phyloP scores from a whole-genome alignment of 306 rosid genomes.

The Pyrus communis region DNA sequence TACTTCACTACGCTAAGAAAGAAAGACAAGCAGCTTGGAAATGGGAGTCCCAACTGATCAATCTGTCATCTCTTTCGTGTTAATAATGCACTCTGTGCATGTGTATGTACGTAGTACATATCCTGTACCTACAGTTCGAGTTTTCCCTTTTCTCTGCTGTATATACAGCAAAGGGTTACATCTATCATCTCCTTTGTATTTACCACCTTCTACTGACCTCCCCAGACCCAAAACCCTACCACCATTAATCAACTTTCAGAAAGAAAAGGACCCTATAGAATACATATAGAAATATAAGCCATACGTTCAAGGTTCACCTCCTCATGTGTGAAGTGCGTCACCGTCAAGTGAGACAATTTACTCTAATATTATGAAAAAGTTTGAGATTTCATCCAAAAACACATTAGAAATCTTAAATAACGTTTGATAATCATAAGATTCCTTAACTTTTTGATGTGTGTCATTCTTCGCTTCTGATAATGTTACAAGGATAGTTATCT shows the following conservation, averaged over 20 bases:
- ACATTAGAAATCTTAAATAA: no score
- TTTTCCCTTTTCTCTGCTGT: neutral
- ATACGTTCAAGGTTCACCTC: neutral
- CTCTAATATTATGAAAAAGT: no score
- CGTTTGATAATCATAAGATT: no score
- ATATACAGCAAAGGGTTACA: no score
- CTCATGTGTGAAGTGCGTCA: no score
- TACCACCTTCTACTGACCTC: neutral
- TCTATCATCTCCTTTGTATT: neutral
- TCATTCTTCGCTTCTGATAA: no score
- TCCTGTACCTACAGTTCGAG: neutral
- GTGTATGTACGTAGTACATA: neutral
- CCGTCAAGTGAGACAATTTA: no score
- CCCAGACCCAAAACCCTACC: neutral
- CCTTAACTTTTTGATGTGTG: no score
- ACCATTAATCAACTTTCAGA: neutral
- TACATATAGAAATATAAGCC: neutral
- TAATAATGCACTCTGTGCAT: no score
- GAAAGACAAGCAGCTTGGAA: conserved; percentile 22
- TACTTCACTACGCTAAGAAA: conserved; percentile 6
- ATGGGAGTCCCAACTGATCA: neutral
- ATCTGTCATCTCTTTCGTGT: neutral
- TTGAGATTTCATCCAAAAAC: no score
- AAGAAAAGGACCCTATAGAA: neutral
- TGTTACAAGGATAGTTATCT: no score